Base-by-base conservation (phyloP, 164 flowering plant species). In the Liriodendron chinense region DNA sequence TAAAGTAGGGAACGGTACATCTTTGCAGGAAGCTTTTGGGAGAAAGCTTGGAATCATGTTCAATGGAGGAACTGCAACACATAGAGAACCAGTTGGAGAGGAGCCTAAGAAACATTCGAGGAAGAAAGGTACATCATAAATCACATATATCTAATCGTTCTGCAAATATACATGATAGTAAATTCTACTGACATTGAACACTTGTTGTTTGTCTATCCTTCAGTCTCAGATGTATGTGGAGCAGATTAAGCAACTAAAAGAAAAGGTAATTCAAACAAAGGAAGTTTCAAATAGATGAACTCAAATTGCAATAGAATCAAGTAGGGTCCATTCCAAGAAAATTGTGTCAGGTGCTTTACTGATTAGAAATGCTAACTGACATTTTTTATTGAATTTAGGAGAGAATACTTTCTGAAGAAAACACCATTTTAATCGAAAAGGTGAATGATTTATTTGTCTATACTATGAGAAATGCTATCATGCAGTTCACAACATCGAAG, bases 11-110 rank as follows among this genome's bases (percentile, higher is more conserved):
- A 48, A 69, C 67, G 26, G 24, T 13, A 24, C 22, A 7, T 64
- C 18, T 23, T 10, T 59, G 53, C 81, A 92, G 98, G 84, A 91
- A 85, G 82, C 87, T 93, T 12, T 72, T 89, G 80, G 98, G 98
- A 73, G 93, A 93, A 81, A 84, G 85, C 24, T 47, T 93, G 69
- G 87, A 74, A 57, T 74, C 88, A 14, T 88, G 90, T 81, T 76
- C 90, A 16, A 61, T 82, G n/a, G 91, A 88, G 65, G 98, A 93
- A 67, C 85, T 93, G 9, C 90, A 87, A 68, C 81, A 87, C 69
- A 69, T 87, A 20, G 98, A 93, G 72, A 80, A 80, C 13, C 91
- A 91, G 84, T 66, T 93, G 78, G 94, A 91, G 80, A 75, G 71
- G 74, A 89, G 94, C 71, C 86, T 90, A 5, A 75, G 68, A 81